Conservation (phyloP, 1,284 basidiomycete species). For the Cutaneotrichosporon mucoides region DNA sequence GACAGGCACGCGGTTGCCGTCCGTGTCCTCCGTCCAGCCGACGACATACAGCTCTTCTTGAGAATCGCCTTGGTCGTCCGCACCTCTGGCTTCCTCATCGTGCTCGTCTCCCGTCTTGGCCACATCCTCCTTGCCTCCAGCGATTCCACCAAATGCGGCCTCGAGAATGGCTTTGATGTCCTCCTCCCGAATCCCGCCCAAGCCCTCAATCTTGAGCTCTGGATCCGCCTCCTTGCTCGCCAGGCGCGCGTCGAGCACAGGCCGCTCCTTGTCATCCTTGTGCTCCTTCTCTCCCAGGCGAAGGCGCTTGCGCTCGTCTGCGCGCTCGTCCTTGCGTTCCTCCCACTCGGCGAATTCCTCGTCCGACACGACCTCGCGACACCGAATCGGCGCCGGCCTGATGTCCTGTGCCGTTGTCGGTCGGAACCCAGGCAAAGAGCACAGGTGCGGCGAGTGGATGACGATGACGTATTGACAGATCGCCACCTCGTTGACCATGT, state of each 20-base stretch:
- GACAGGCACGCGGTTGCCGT: neutral
- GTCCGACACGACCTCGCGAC: slow-evolving; percentile 43
- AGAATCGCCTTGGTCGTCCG: slow-evolving; percentile 5
- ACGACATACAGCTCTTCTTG: neutral
- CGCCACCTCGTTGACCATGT: slow-evolving; percentile 85
- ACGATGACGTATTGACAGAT: slow-evolving; percentile 85
- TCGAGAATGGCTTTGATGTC: neutral
- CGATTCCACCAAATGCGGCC: neutral
- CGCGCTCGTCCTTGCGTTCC: slow-evolving; percentile 3
- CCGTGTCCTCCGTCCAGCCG: slow-evolving; percentile 4
- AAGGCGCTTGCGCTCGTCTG: neutral
- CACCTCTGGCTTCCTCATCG: slow-evolving; percentile 9
- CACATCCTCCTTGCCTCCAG: neutral
- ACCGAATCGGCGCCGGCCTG: slow-evolving; percentile 36
- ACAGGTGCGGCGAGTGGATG: slow-evolving; percentile 86
- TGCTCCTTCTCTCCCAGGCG: neutral
- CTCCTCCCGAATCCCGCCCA: neutral
- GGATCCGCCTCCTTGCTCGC: neutral
- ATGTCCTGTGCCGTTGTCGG: slow-evolving; percentile 53
- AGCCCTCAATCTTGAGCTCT: neutral
- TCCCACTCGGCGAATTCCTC: slow-evolving; percentile 31
- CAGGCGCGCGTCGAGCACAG: neutral
- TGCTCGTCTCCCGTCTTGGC: neutral
- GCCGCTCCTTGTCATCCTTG: neutral
- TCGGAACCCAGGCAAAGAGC: slow-evolving; percentile 83